Conservation (phyloP, 495 filamentous ascomycete species). For the Hypoxylon perforatum region DNA sequence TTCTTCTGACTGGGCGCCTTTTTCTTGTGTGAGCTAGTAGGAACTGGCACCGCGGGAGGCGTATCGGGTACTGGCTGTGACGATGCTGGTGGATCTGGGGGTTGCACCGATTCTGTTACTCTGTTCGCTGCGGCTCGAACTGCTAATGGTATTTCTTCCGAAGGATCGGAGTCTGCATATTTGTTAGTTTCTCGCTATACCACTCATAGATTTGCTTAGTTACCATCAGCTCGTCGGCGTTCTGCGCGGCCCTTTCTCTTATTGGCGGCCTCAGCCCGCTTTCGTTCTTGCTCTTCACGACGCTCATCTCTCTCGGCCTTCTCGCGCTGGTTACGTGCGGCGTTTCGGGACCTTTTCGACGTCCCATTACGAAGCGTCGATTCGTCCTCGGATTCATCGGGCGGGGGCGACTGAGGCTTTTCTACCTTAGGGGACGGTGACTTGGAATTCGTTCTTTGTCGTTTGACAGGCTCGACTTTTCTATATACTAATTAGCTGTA, state of each 20-base stretch:
- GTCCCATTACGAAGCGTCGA: conserved; percentile 61
- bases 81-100: conserved; percentile 51
- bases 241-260: conserved; percentile 81
- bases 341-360: conserved; percentile 72
- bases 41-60: conserved; percentile 57
- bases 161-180: conserved; percentile 67
- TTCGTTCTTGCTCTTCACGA: conserved; percentile 77
- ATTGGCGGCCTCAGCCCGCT: conserved; percentile 73
- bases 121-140: conserved; percentile 51
- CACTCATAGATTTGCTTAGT: conserved; percentile 39
- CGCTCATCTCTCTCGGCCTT: conserved; percentile 80
- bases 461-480: conserved; percentile 64
- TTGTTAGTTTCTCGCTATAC: conserved; percentile 46
- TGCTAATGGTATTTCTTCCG: conserved; percentile 65
- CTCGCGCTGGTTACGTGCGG: conserved; percentile 74
- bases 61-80: conserved; percentile 65
- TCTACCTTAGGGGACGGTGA: conserved; percentile 68
- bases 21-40: conserved; percentile 69
- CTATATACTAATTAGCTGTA: conserved; percentile 41
- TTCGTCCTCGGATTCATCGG: conserved; percentile 79
- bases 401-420: conserved; percentile 58
- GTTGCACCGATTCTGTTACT: conserved; percentile 46
- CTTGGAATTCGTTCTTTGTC: conserved; percentile 80
- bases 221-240: conserved; percentile 80
- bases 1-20: conserved; percentile 71